Evolutionary conservation across 164 flowering plant species (phyloP), one percentile per base, ranked within the genome.

Genomic region (Litsea cubeba): DNA sequence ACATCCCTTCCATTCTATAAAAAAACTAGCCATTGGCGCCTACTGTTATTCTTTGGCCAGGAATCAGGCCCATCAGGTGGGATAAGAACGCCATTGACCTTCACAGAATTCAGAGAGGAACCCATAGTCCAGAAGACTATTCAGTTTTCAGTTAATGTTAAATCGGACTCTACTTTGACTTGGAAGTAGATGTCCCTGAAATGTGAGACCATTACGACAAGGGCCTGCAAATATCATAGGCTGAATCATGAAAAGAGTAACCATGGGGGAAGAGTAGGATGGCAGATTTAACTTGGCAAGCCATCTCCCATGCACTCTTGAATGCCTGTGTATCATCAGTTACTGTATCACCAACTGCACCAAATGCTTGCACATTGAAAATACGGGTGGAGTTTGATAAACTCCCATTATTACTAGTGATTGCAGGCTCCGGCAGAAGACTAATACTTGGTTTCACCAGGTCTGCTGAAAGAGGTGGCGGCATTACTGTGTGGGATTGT

Each of bases 201-300:
- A 84, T 12, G 86, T 76, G 11, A 91, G 68, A 17, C 79, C 75
- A 24, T 69, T 82, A 75, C 80, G 81, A 79, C 98, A 95, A 75
- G 98, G 98, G 49, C 99, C 98, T 1, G 96, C 85, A 86, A 91
- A 95, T 24, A 93, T 93, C 0, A 90, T 77, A 17, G 99, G 84
- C 54, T 92, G 96, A 40, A 91, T 84, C 96, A 91, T 83, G 83
- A 89, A 89, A 95, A 8, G 90, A 75, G 80, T 74, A 81, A 11
- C 86, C 88, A 20, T 69, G 25, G 5, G 97, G 97, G 72, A 87
- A 88, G 26, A 86, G 86, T 35, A 93, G 72, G 35, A 74, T 76
- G 1, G 86, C 86, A 0, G 89, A 78, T 50, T 82, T 88, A 22
- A 49, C 73, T 68, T 84, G 84, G 76, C 99, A 92, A 10, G 95